Evolutionary conservation across 2,329 filamentous ascomycete genomes (phyloP).

Genomic region (Fusarium abutilonis): DNA sequence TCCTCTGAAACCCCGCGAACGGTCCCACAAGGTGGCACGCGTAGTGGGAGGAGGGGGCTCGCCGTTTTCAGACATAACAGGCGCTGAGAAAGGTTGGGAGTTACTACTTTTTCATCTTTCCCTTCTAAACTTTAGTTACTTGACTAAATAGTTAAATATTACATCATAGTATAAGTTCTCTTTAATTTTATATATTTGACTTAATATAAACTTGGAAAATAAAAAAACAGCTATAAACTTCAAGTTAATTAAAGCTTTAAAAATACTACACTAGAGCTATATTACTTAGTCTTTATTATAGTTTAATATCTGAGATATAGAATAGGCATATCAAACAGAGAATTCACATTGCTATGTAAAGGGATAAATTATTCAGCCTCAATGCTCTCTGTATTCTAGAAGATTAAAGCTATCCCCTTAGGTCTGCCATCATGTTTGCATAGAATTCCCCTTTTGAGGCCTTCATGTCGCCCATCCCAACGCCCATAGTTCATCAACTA

Average conservation of each 20-base stretch:
- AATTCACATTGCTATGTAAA: not conserved
- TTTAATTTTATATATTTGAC: too few relatives aligned
- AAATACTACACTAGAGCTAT: too few relatives aligned
- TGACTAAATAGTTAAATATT: too few relatives aligned
- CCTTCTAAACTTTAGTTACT: too few relatives aligned
- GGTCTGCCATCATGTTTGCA: not conserved
- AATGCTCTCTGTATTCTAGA: not conserved
- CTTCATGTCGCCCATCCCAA: not conserved
- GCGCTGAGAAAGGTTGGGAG: not conserved
- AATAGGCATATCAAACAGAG: too few relatives aligned
- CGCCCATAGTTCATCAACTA: constrained; percentile 9
- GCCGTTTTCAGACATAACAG: constrained; percentile 15
- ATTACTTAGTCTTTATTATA: too few relatives aligned
- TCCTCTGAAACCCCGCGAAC: constrained; percentile 38
- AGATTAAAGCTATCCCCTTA: too few relatives aligned
- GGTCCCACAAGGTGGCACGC: constrained; percentile 35
- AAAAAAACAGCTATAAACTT: too few relatives aligned
- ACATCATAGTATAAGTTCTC: too few relatives aligned
- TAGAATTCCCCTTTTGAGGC: not conserved
- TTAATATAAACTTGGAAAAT: too few relatives aligned
- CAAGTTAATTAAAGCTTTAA: too few relatives aligned
- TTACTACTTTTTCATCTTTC: not conserved
- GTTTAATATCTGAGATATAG: too few relatives aligned
- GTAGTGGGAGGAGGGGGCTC: constrained; percentile 2
- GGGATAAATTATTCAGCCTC: not conserved